Percentiles rank a stretch among this genome's conserved stretches.
Evolutionary conservation across 768 basidiomycete species (phyloP).

Genomic region (Termitomyces sp.): DNA sequence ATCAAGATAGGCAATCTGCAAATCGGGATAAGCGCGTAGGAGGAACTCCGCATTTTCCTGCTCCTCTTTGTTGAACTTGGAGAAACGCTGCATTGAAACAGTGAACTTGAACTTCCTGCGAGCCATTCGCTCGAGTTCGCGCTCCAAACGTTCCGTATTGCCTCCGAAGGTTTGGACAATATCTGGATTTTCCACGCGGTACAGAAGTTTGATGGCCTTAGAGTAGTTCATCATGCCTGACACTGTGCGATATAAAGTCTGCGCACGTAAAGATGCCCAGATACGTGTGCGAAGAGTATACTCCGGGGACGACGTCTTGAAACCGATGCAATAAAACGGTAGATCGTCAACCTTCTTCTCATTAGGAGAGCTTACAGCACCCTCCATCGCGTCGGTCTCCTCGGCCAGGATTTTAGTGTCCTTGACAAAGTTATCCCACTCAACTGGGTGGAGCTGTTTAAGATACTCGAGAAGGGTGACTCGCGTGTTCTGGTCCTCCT

Average conservation of each 20-base stretch:
- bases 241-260: slow-evolving; percentile 97
- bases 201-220: slow-evolving; percentile 98
- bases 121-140: slow-evolving; percentile 95
- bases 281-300: slow-evolving; percentile 98
- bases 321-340: slow-evolving; percentile 98
- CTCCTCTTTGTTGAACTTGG: slow-evolving; percentile 99
- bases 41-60: slow-evolving; percentile 98
- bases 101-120: slow-evolving; percentile 97
- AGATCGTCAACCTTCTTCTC: slow-evolving; percentile 94
- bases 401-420: slow-evolving; percentile 99
- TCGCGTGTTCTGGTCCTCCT: slow-evolving; percentile 94
- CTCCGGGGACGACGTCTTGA: slow-evolving; percentile 98
- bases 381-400: slow-evolving; percentile 62
- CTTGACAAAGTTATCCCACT: slow-evolving; percentile 99
- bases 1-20: slow-evolving; percentile 97
- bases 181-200: slow-evolving; percentile 97
- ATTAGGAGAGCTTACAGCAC: slow-evolving; percentile 46
- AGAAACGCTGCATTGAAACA: slow-evolving; percentile 98
- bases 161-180: slow-evolving; percentile 95
- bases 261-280: slow-evolving; percentile 97
- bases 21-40: slow-evolving; percentile 94
- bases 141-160: slow-evolving; percentile 93
- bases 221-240: slow-evolving; percentile 99
- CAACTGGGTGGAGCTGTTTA: slow-evolving; percentile 96
- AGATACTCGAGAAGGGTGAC: slow-evolving; percentile 97